These are phyloP conservation scores for Fusarium torulosum DNA, from an alignment of 2,329 filamentous ascomycete genomes.

Conservation along the genomic window DNA sequence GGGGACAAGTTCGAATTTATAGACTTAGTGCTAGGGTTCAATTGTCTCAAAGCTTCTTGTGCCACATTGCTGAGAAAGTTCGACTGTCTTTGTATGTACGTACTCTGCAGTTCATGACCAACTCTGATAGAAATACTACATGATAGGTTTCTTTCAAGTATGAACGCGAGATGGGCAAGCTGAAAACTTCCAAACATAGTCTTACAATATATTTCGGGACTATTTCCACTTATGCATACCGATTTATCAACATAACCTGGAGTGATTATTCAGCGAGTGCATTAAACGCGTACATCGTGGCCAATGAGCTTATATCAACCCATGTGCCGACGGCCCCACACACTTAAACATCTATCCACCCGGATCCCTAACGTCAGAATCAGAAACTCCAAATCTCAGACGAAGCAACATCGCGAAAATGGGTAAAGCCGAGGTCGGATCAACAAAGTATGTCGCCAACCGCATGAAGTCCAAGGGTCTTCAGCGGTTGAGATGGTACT, in stretches of 20 bases:
- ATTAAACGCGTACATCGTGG: neutral
- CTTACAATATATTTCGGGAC: too few species aligned
- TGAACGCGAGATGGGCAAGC: too few species aligned
- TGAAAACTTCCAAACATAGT: too few species aligned
- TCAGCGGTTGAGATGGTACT: conserved; percentile 92
- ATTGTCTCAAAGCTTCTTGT: neutral
- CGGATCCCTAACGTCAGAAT: neutral
- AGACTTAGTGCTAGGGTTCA: neutral
- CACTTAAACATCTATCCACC: conserved; percentile 1
- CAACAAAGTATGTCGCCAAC: conserved; percentile 90
- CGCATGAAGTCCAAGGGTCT: conserved; percentile 86
- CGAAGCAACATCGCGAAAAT: conserved; percentile 65
- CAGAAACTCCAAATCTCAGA: conserved; percentile 11
- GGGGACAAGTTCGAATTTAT: neutral
- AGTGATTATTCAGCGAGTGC: neutral
- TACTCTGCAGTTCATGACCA: neutral
- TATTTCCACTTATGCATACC: neutral
- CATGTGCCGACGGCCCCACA: conserved; percentile 2
- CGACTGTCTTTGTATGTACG: neutral
- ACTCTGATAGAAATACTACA: neutral
- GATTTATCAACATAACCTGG: neutral
- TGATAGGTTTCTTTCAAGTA: neutral
- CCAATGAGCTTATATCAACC: conserved; percentile 4
- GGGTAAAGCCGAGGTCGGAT: conserved; percentile 92
- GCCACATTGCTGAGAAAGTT: neutral